phyloP scores from a whole-genome alignment of 2,329 filamentous ascomycete species.

The Cercospora citrullina region DNA sequence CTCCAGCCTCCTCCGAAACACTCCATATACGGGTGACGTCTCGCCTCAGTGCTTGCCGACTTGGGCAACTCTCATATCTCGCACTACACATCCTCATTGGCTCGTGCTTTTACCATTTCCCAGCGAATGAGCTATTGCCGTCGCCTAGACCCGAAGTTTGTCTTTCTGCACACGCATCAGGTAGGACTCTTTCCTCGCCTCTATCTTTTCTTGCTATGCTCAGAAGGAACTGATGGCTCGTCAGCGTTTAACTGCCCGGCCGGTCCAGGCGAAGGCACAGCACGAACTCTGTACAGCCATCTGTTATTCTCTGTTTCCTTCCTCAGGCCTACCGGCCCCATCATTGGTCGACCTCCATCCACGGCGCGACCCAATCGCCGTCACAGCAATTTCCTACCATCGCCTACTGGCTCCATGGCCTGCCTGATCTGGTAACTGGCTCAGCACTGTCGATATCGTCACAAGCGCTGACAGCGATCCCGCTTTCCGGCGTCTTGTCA shows the following conservation, averaged over 20 bases:
- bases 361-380: constrained; percentile 22
- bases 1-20: constrained; percentile 13
- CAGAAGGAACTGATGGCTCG: constrained; percentile 26
- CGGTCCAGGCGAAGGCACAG: constrained; percentile 20
- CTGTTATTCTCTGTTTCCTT: constrained; percentile 10
- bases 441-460: neutral
- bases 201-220: constrained; percentile 9
- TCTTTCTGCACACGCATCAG: constrained; percentile 23
- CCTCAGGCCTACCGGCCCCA: constrained; percentile 14
- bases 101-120: constrained; percentile 10
- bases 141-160: constrained; percentile 23
- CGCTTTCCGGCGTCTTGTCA: neutral
- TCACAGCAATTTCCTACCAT: constrained; percentile 17
- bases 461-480: constrained; percentile 12
- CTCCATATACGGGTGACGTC: constrained; percentile 12
- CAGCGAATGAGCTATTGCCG: constrained; percentile 27
- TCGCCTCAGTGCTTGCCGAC: constrained; percentile 8
- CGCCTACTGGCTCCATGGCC: constrained; percentile 19
- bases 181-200: constrained; percentile 19
- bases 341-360: constrained; percentile 27
- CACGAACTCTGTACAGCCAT: constrained; percentile 22
- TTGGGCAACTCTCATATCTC: constrained; percentile 5
- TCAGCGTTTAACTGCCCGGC: constrained; percentile 19
- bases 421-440: constrained; percentile 15
- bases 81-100: constrained; percentile 25